Evolutionary conservation across 306 rosid species (phyloP), one percentile per base, ranked within the genome.

Genomic region (Canavalia gladiata): DNA sequence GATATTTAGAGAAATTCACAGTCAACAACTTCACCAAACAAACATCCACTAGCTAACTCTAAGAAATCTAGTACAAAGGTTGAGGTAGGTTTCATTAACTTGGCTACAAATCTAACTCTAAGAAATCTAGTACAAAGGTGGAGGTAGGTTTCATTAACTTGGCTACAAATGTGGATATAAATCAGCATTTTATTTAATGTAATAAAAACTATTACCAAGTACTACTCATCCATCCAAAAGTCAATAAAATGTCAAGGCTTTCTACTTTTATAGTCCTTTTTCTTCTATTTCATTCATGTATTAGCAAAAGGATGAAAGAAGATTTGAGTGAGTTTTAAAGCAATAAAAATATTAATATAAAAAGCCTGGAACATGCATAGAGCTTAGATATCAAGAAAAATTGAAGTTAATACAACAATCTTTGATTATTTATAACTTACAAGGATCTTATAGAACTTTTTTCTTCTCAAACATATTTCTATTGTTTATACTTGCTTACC

Each of bases 31-130:
- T 82, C 75, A 18, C n/a, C 73, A 52, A 72, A 68, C 85, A 90
- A 87, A 59, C 72, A 85, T 28, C 83, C 82, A 79, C 65, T 87
- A 31, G 8, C 35, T 74, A 77, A 81, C 25, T 18, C 25, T 18
- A 18, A 18, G 25, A 90, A 83, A 76, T 45, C 69, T 49, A 77
- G 84, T 78, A 9, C 87, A 49, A 89, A 73, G 94, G 78, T 84
- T 68, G 97, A 94, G 94, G 98, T 92, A 81, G 81, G 93, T 77
- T 74, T 83, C 75, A 43, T 79, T 9, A 70, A 70, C 68, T 51
- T 28, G 54, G 70, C 62, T 79, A 41, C 3, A 75, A 74, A 77
- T 49, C 28, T 35, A 13, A 18, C 25, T 18, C 25, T 18, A 18
- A 18, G 25, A 18, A 18, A 18, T 18, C 25, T 18, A 18, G 25